These are phyloP conservation scores for Scenedesmus sp. DNA, from an alignment of 163 green algal genomes.

Conservation along the genomic window DNA sequence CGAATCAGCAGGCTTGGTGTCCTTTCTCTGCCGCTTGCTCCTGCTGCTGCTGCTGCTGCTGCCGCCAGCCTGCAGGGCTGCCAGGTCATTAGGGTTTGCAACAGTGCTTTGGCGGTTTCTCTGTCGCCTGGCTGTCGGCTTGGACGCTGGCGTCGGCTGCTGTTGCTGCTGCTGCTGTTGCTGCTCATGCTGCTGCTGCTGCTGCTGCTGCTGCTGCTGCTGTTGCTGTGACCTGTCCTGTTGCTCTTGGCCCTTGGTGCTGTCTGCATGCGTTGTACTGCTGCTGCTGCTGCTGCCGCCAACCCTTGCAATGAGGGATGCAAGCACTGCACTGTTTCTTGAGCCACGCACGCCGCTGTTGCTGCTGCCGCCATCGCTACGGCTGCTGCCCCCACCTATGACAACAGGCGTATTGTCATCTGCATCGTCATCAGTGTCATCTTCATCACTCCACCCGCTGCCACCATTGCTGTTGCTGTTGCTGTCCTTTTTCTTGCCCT, in stretches of 20 bases:
- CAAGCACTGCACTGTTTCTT: neutral
- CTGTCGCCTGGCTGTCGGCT: neutral
- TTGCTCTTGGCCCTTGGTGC: neutral
- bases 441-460: neutral
- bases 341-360: neutral
- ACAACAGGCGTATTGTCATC: neutral
- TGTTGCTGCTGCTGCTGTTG: neutral
- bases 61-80: neutral
- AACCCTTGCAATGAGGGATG: neutral
- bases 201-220: neutral
- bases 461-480: neutral
- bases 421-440: neutral
- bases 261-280: neutral
- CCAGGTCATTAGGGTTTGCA: neutral
- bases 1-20: neutral
- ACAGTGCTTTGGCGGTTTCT: neutral
- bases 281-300: neutral
- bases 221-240: neutral
- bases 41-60: neutral
- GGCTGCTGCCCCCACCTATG: neutral
- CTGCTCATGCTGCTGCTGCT: neutral
- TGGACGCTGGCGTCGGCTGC: neutral
- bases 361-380: neutral
- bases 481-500: neutral
- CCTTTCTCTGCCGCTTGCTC: neutral